Base-by-base conservation (phyloP, 768 basidiomycete species). In the Pleurotus cornucopiae region DNA sequence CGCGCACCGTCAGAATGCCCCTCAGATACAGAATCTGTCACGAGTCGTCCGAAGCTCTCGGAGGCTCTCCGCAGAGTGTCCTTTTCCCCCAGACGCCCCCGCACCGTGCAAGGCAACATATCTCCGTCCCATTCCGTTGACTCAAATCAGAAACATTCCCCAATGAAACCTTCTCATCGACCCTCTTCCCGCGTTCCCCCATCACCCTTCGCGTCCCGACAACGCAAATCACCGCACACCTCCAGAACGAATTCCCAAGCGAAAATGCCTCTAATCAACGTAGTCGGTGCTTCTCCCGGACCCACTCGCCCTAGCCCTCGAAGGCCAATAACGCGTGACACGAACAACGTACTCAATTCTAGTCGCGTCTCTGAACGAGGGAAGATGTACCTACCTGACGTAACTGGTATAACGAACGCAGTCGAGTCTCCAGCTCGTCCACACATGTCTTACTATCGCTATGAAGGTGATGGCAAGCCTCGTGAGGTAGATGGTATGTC, bases 351-450 rank as follows among this genome's bases (percentile, higher is more conserved):
- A 16, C 54, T 41, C 6, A 53, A 53, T 41, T 16, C 51, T 7
- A 53, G 51, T 53, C 51, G 39, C n/a, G 14, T 44, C n/a, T 44
- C 41, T 44, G 41, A 44, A 21, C 41, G 20, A 49, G 72, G 71
- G 25, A 76, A 76, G 34, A 66, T 91, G 16, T 80, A 85, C 49
- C 71, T 92, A 2, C 91, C 91, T 1, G 92, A 94, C 62, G 83
- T 94, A 3, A 94, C 92, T 6, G 92, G 91, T 0, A 67, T 94
- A 7, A 94, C 89, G 0, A 85, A 77, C 44, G 91, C 88, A 0
- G 84, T 92, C 12, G 82, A 83, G 51, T 88, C 88, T 3, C 91
- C 92, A 1, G 81, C 83, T 0, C 87, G 81, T 60, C 71, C 71
- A 2, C 76, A 76, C 13, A 60, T 76, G 12, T 76, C 80, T 26